A percentile compares a stretch with the other conserved stretches of the same genome.
Evolutionary conservation across 345 rosid genomes (phyloP).

Genomic region (Eucalyptus polyanthemos): DNA sequence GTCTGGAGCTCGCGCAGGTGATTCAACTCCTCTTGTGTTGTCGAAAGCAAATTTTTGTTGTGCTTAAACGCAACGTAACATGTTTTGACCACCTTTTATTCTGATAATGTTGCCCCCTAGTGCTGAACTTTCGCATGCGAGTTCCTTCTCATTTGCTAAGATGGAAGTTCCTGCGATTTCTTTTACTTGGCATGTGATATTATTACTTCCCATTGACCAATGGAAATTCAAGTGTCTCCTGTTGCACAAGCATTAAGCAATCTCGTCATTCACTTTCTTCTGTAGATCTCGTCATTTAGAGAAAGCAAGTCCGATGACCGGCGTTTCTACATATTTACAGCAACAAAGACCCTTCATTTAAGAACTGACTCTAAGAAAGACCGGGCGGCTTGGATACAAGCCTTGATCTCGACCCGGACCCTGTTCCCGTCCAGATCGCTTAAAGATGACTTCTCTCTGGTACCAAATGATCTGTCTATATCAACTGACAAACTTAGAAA

Average conservation of each 20-base stretch:
- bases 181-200: not conserved
- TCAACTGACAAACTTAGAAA: conserved; percentile 75
- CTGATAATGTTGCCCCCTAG: not conserved
- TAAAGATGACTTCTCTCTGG: conserved; percentile 40
- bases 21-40: not conserved
- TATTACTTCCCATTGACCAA: not conserved
- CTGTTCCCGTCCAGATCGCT: conserved; percentile 52
- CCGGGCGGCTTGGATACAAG: conserved; percentile 90
- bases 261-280: not conserved
- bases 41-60: not conserved
- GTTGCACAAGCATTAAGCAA: not conserved
- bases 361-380: conserved; percentile 76
- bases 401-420: conserved; percentile 60
- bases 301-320: conserved; percentile 95
- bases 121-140: not conserved
- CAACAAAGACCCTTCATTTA: conserved; percentile 92
- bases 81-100: not conserved
- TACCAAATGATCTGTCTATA: conserved; percentile 47
- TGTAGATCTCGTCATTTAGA: conserved; percentile 88
- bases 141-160: not conserved
- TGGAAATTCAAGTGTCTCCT: not conserved
- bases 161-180: not conserved
- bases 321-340: conserved; percentile 89
- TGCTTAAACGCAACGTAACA: not conserved
- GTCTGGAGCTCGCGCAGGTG: not conserved